phyloP scores from a whole-genome alignment of 176 grass and related monocot genomes.

The Phoenix roebelenii region DNA sequence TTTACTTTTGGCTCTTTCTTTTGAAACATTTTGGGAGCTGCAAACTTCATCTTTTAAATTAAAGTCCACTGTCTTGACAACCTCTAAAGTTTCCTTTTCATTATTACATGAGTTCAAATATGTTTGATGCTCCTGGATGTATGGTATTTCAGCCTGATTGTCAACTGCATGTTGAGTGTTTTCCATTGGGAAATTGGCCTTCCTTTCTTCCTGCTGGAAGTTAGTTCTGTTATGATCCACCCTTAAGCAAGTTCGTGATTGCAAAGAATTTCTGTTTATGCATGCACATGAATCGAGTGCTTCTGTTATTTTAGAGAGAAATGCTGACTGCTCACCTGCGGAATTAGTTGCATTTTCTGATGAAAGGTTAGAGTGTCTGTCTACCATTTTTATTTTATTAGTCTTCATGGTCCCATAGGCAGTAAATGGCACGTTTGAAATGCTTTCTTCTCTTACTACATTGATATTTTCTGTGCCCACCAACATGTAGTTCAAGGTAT shows the following conservation, averaged over 20 bases:
- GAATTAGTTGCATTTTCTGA: conserved; percentile 15
- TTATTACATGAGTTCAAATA: conserved; percentile 20
- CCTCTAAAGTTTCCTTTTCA: conserved; percentile 4
- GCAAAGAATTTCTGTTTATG: conserved; percentile 4
- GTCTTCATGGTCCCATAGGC: conserved; percentile 10
- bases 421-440: conserved; percentile 19
- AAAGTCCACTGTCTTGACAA: conserved; percentile 16
- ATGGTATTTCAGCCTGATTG: conserved; percentile 3
- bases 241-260: conserved; percentile 17
- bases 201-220: conserved; percentile 8
- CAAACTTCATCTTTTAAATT: conserved; percentile 22
- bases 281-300: conserved; percentile 9
- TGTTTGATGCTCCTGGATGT: conserved; percentile 21
- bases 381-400: conserved; percentile 11
- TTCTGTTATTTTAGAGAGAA: too few species aligned
- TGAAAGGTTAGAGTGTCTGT: conserved; percentile 2
- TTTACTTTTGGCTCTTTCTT: conserved; percentile 20
- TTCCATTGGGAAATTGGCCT: neutral
- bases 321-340: conserved; percentile 28
- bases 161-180: conserved; percentile 8
- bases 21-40: conserved; percentile 20
- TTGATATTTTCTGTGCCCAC: conserved; percentile 18
- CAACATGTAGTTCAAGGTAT: neutral
- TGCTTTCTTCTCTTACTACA: conserved; percentile 5
- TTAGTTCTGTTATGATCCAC: conserved; percentile 19